A percentile compares a stretch with the other conserved stretches of the same genome.
Conservation (phyloP, 495 filamentous ascomycete species). For the Choiromyces venosus region DNA sequence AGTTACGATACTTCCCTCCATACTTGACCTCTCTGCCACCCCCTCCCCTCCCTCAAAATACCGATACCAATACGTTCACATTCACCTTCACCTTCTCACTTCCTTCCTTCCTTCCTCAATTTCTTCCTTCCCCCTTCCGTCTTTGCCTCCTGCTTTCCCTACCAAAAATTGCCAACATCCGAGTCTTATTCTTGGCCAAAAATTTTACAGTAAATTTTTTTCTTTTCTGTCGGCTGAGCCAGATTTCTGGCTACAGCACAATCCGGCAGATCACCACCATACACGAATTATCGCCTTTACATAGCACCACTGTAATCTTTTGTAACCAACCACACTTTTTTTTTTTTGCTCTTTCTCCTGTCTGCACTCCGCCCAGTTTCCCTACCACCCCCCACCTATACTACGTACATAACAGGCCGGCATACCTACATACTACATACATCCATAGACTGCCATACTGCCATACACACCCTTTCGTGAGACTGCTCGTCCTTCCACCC, state of each 20-base stretch:
- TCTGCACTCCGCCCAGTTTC: conserved; percentile 29
- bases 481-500: conserved; percentile 27
- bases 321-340: conserved; percentile 28
- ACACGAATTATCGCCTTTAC: conserved; percentile 30
- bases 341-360: conserved; percentile 12
- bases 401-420: conserved; percentile 27
- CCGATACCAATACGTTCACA: background rate
- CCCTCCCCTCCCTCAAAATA: background rate
- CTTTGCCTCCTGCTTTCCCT: conserved; percentile 2
- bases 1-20: too few relatives aligned
- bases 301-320: conserved; percentile 24
- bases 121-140: background rate
- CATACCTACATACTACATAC: conserved; percentile 24
- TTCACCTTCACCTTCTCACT: conserved; percentile 15
- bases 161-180: conserved; percentile 14
- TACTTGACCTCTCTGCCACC: too few relatives aligned
- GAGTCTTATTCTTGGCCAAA: background rate
- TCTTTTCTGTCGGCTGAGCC: conserved; percentile 19
- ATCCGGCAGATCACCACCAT: conserved; percentile 37
- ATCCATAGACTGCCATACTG: conserved; percentile 25
- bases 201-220: background rate
- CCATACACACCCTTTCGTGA: conserved; percentile 34
- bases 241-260: conserved; percentile 29
- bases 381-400: conserved; percentile 19
- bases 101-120: conserved; percentile 3